Base-by-base conservation (phyloP, 345 rosid species). In the Cardamine occulta region DNA sequence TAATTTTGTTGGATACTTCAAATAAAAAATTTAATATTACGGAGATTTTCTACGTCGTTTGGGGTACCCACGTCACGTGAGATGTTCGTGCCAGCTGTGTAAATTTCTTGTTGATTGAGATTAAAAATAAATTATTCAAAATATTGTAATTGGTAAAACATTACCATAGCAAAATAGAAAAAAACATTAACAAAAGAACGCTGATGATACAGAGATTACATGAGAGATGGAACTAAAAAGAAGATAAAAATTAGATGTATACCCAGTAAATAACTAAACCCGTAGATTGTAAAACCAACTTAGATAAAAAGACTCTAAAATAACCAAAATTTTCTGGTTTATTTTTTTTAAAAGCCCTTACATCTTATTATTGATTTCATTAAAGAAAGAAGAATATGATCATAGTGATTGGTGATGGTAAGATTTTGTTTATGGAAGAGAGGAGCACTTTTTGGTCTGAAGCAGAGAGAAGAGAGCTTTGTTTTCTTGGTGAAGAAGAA, bases 401-500 rank as follows among this genome's bases (percentile, higher is more conserved):
- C 44, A 32, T 70, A 55, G 35, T 69, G 56, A 45, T 54, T 59
- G 73, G 23, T 69, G 40, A 60, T 68, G 56, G 51, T 67, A 76
- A 76, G 56, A 5, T 26, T 40, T 29, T 60, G 45, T 56, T 64
- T 72, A 72, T 58, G 74, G 77, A 78, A 48, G 63, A 63, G 53
- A 23, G 4, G 48, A 64, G 3, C 5, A 2, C 14, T 58, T 39
- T 74, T 81, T 81, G 40, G 66, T 76, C 37, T 85, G 91, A 42
- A 91, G 85, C 77, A 80, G 80, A 76, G 80, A 63, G 13, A 86
- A 64, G 67, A 94, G 80, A 51, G 70, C 79, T 79, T 83, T 82
- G 69, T 94, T 94, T 86, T 94, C 98, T 65, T 84, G 86, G 39
- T 72, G 82, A 28, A 91, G 98, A 70, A 89, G 82, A 59, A 81